phyloP scores from a whole-genome alignment of 1,284 basidiomycete genomes.

The Tilletia horrida region DNA sequence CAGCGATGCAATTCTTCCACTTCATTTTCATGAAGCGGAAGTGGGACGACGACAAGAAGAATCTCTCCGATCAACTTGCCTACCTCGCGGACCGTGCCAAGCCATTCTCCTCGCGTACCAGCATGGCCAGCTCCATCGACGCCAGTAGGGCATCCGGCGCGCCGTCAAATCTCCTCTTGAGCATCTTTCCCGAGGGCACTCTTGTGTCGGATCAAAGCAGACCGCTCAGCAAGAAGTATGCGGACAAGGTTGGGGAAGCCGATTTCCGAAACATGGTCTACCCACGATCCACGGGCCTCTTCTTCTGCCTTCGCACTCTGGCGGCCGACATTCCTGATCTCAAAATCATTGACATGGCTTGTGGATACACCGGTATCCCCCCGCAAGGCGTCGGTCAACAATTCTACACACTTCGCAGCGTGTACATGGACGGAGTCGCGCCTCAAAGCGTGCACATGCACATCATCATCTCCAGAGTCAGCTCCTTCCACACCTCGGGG shows the following conservation, averaged over 20 bases:
- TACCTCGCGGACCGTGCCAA: slow-evolving; percentile 23
- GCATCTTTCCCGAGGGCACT: slow-evolving; percentile 51
- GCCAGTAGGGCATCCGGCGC: background rate
- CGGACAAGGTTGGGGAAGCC: slow-evolving; percentile 57
- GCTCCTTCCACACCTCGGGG: background rate
- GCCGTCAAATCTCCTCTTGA: slow-evolving; percentile 37
- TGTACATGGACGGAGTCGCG: slow-evolving; percentile 76
- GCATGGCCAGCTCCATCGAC: background rate
- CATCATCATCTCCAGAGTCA: slow-evolving; percentile 24
- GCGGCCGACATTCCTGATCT: slow-evolving; percentile 72
- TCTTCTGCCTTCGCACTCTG: slow-evolving; percentile 77
- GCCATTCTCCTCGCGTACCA: background rate
- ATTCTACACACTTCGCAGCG: slow-evolving; percentile 78
- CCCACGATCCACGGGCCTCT: slow-evolving; percentile 84
- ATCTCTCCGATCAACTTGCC: slow-evolving; percentile 33
- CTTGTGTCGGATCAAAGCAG: slow-evolving; percentile 40
- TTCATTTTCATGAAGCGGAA: slow-evolving; percentile 46
- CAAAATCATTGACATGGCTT: slow-evolving; percentile 69
- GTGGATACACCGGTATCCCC: slow-evolving; percentile 77
- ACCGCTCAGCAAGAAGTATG: slow-evolving; percentile 40
- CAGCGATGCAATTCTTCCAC: slow-evolving; percentile 48
- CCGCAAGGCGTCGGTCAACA: slow-evolving; percentile 66
- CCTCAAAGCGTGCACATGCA: slow-evolving; percentile 81
- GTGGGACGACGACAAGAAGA: slow-evolving; percentile 37
- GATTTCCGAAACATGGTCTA: slow-evolving; percentile 77